Evolutionary conservation across 345 rosid genomes (phyloP).

Genomic region (Pistacia atlantica): DNA sequence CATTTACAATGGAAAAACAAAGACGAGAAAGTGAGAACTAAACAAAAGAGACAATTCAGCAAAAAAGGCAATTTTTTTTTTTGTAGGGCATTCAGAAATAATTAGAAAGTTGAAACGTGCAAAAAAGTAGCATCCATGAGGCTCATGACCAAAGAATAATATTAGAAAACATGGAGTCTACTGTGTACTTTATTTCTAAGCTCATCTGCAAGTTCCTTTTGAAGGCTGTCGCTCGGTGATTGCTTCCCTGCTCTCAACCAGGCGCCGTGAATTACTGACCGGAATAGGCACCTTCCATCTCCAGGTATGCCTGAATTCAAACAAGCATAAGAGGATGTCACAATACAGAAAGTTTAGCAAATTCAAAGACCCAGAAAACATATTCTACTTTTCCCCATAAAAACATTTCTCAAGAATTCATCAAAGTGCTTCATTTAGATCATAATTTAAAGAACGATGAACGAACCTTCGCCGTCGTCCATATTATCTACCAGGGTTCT

Average conservation of each 20-base stretch:
- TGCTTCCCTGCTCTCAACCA: slow-evolving; percentile 55
- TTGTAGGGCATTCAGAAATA: neutral
- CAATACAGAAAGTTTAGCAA: neutral
- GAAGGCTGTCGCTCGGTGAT: slow-evolving; percentile 50
- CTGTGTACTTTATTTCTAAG: slow-evolving; percentile 56
- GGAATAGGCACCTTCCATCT: slow-evolving; percentile 75
- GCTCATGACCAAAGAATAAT: neutral
- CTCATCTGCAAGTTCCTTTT: slow-evolving; percentile 66
- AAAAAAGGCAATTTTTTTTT: neutral
- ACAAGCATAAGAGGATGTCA: slow-evolving; percentile 3
- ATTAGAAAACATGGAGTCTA: neutral
- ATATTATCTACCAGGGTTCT: slow-evolving; percentile 24
- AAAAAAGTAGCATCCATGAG: neutral
- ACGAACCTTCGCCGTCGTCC: slow-evolving; percentile 41
- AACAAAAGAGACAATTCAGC: neutral
- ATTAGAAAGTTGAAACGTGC: neutral
- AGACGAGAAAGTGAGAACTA: neutral
- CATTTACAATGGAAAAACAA: neutral
- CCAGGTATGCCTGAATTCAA: slow-evolving; percentile 54
- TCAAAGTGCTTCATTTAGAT: neutral
- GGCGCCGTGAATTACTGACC: slow-evolving; percentile 64
- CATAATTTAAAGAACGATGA: neutral
- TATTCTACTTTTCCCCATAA: neutral
- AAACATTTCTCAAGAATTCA: neutral
- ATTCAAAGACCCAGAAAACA: neutral